Conservation (phyloP, 176 grass and related monocot genomes). For the Zoysia pacifica region DNA sequence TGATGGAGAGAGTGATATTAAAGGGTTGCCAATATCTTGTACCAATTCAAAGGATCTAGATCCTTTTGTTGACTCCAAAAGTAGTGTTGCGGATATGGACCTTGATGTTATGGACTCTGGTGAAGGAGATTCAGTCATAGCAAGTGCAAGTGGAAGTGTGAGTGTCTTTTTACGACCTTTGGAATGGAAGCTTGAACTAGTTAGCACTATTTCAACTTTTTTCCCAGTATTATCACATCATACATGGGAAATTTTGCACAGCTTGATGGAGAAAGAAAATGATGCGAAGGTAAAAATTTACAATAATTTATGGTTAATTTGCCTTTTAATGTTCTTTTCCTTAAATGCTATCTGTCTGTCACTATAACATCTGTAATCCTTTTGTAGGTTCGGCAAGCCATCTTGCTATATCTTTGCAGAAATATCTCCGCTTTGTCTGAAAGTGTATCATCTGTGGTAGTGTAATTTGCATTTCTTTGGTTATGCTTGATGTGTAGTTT, state of each 20-base stretch:
- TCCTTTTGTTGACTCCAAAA: slow-evolving; percentile 44
- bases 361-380: slow-evolving; percentile 30
- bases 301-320: slow-evolving; percentile 12
- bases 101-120: slow-evolving; percentile 67
- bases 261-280: slow-evolving; percentile 58
- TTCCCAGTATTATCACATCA: slow-evolving; percentile 63
- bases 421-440: slow-evolving; percentile 52
- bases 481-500: slow-evolving; percentile 32
- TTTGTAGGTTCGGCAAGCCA: slow-evolving; percentile 63
- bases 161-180: slow-evolving; percentile 52
- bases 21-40: slow-evolving; percentile 50
- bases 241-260: slow-evolving; percentile 83
- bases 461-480: slow-evolving; percentile 14
- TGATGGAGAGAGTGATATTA: slow-evolving; percentile 46
- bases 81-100: slow-evolving; percentile 75
- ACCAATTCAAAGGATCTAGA: slow-evolving; percentile 50
- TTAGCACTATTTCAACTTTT: slow-evolving; percentile 66
- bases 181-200: slow-evolving; percentile 66
- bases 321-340: slow-evolving; percentile 34
- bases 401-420: slow-evolving; percentile 82
- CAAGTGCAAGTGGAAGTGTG: slow-evolving; percentile 47
- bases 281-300: slow-evolving; percentile 62
- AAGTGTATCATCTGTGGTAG: slow-evolving; percentile 72
- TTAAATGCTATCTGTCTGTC: not conserved
- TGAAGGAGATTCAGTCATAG: slow-evolving; percentile 54